Evolutionary conservation across 257 asterid genomes (phyloP).

Genomic region (Jacaranda copaia): DNA sequence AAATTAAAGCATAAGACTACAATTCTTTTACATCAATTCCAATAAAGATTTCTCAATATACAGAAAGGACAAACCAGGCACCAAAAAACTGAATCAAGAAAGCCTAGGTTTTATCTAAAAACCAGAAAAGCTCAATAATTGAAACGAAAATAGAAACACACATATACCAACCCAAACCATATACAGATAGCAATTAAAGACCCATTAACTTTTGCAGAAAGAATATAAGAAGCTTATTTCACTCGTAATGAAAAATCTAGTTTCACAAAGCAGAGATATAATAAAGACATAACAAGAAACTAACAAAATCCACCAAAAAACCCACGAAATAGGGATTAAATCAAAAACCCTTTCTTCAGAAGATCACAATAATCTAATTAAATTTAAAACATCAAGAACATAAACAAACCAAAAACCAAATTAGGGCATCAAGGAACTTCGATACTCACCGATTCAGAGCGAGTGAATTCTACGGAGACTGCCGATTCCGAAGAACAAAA

Average conservation of each 20-base stretch:
- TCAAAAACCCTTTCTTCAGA: background rate
- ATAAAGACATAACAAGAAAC: background rate
- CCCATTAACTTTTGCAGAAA: background rate
- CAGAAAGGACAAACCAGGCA: background rate
- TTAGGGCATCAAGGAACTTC: background rate
- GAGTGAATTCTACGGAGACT: slow-evolving; percentile 28
- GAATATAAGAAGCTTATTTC: background rate
- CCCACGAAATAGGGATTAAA: background rate
- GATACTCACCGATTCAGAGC: slow-evolving; percentile 32
- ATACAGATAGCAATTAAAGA: background rate
- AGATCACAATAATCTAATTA: background rate
- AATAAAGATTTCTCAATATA: background rate
- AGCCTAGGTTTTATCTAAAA: background rate
- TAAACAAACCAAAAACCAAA: background rate
- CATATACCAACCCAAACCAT: background rate
- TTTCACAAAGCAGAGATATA: background rate
- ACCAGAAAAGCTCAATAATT: background rate
- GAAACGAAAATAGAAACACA: background rate
- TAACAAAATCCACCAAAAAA: background rate
- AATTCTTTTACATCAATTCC: background rate
- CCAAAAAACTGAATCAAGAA: background rate
- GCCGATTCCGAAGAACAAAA: slow-evolving; percentile 18
- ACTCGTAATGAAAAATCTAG: background rate
- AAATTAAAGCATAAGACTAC: background rate
- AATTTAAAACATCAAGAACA: background rate